Conservation (phyloP, 129 eudicot genomes). For the Apium graveolens region DNA sequence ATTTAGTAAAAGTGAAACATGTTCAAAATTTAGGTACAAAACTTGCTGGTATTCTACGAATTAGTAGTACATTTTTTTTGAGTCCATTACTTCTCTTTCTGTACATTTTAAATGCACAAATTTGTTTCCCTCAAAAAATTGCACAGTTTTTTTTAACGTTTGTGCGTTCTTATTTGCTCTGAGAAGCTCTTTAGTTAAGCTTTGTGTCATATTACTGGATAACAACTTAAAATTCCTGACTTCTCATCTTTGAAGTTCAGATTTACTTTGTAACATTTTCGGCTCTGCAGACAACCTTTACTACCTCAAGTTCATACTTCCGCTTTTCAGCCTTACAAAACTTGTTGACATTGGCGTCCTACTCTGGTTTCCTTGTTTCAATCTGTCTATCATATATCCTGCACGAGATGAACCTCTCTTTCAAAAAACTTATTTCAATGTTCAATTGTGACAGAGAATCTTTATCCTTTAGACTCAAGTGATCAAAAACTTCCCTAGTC, state of each 20-base stretch:
- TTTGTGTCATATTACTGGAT: conserved; percentile 54
- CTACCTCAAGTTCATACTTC: conserved; percentile 84
- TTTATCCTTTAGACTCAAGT: conserved; percentile 69
- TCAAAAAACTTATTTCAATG: conserved; percentile 83
- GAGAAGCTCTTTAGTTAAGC: conserved; percentile 67
- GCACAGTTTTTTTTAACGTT: conserved; percentile 31
- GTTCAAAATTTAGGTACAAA: too few species aligned
- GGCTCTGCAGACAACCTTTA: conserved; percentile 56
- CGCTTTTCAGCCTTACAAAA: conserved; percentile 63
- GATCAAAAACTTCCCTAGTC: conserved; percentile 94
- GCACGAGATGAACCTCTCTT: conserved; percentile 67
- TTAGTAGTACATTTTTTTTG: background rate
- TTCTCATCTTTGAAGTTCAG: conserved; percentile 67
- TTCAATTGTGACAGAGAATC: conserved; percentile 63
- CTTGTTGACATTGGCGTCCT: conserved; percentile 89
- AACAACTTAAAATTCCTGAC: conserved; percentile 44
- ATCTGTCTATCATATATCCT: conserved; percentile 86
- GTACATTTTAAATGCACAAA: too few species aligned
- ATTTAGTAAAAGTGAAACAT: too few species aligned
- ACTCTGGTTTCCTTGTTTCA: conserved; percentile 87
- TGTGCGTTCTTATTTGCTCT: conserved; percentile 50
- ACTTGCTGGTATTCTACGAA: background rate
- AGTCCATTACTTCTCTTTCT: background rate
- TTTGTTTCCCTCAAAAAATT: too few species aligned
- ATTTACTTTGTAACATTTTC: conserved; percentile 43